Conservation (phyloP, 2,329 filamentous ascomycete genomes). For the Dactylonectria macrodidyma region DNA sequence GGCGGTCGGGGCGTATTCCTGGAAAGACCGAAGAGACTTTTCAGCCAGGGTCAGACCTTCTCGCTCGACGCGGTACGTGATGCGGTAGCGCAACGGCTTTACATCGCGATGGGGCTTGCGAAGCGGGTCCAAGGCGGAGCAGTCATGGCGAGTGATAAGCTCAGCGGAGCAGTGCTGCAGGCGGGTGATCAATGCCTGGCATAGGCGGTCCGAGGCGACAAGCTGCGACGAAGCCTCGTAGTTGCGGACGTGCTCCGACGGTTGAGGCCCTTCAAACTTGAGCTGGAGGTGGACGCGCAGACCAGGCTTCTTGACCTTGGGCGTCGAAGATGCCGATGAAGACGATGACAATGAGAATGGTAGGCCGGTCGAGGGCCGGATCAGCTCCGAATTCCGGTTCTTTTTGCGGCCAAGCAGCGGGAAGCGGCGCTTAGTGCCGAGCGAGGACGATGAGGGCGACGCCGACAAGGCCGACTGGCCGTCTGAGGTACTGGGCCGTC, state of each 20-base stretch:
- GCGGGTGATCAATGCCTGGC: constrained; percentile 64
- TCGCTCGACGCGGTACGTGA: constrained; percentile 62
- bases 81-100: constrained; percentile 64
- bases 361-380: constrained; percentile 39
- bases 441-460: constrained; percentile 38
- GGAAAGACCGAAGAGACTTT: constrained; percentile 65
- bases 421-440: constrained; percentile 50
- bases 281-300: constrained; percentile 62
- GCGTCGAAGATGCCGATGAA: constrained; percentile 24
- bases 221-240: constrained; percentile 64
- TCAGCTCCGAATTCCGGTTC: constrained; percentile 41
- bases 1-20: constrained; percentile 61
- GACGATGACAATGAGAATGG: constrained; percentile 27
- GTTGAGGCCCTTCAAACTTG: constrained; percentile 61
- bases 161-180: constrained; percentile 67
- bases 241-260: constrained; percentile 60
- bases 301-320: constrained; percentile 38
- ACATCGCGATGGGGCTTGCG: constrained; percentile 51
- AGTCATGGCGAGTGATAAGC: constrained; percentile 68
- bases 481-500: constrained; percentile 47
- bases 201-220: constrained; percentile 61
- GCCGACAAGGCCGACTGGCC: constrained; percentile 41
- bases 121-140: constrained; percentile 60
- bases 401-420: constrained; percentile 50
- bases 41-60: constrained; percentile 60